These are phyloP conservation scores for Rhynchospora tenuis DNA, from an alignment of 176 grass and related monocot genomes.

Conservation along the genomic window DNA sequence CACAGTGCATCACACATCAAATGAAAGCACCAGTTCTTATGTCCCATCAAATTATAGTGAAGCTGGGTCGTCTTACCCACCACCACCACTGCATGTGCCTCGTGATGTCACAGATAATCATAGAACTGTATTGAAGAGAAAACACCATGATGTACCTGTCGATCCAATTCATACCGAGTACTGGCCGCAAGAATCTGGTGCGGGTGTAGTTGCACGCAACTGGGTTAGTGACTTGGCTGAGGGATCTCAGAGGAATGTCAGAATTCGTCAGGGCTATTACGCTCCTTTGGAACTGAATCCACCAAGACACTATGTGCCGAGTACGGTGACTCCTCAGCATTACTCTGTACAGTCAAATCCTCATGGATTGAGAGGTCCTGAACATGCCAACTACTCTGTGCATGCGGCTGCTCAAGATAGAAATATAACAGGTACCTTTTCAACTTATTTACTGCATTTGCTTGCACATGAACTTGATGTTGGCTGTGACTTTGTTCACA, in stretches of 20 bases:
- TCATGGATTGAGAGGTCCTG: slow-evolving; percentile 8
- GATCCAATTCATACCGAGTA: neutral
- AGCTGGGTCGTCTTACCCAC: slow-evolving; percentile 10
- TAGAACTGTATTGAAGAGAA: slow-evolving; percentile 13
- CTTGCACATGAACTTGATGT: neutral
- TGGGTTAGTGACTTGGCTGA: slow-evolving; percentile 10
- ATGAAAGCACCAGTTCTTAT: neutral
- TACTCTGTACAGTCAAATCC: neutral
- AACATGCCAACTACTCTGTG: slow-evolving; percentile 5
- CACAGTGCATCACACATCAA: neutral
- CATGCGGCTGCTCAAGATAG: neutral
- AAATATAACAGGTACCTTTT: slow-evolving; percentile 17
- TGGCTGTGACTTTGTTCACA: neutral
- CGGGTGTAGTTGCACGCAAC: neutral
- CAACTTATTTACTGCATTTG: neutral
- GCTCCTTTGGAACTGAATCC: slow-evolving; percentile 22
- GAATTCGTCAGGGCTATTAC: slow-evolving; percentile 8
- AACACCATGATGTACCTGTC: slow-evolving; percentile 14
- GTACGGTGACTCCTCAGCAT: slow-evolving; percentile 1
- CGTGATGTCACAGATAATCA: slow-evolving; percentile 3
- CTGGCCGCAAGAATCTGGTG: neutral
- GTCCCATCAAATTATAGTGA: neutral
- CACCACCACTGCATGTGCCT: slow-evolving; percentile 6
- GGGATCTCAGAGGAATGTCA: slow-evolving; percentile 27
- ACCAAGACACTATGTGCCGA: neutral